These are phyloP conservation scores for Pyrenopolyporus hunteri DNA, from an alignment of 495 filamentous ascomycete genomes.

Conservation along the genomic window DNA sequence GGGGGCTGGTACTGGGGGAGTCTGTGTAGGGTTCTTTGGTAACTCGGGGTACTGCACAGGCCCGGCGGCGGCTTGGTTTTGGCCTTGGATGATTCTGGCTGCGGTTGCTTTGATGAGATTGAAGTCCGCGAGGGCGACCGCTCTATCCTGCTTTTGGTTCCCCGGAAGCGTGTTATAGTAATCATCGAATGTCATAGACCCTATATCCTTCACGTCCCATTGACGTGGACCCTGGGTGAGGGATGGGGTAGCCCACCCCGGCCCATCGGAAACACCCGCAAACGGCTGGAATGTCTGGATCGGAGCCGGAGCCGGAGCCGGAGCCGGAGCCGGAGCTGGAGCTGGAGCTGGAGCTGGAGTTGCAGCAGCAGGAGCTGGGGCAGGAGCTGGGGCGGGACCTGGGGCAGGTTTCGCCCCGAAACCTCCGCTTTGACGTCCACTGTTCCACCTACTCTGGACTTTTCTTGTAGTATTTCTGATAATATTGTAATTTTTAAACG, in stretches of 20 bases:
- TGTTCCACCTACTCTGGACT: not conserved
- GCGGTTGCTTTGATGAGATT: not conserved
- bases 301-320: no score
- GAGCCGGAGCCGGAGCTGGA: no score
- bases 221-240: not conserved
- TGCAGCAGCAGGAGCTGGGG: not conserved
- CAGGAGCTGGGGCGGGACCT: not conserved
- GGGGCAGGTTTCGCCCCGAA: no score
- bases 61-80: no score
- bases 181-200: constrained; percentile 3
- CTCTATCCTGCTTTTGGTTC: not conserved
- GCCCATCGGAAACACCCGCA: no score
- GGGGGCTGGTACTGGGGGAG: no score
- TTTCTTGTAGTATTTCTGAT: not conserved
- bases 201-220: constrained; percentile 2
- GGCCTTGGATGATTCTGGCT: not conserved
- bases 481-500: not conserved
- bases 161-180: not conserved
- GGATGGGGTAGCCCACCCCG: no score
- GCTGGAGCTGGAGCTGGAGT: no score
- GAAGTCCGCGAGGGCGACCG: not conserved
- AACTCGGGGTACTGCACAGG: no score
- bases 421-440: no score
- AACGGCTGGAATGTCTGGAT: no score
- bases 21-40: no score